phyloP scores from a whole-genome alignment of 2,329 filamentous ascomycete species.

The Amylocarpus encephaloides region DNA sequence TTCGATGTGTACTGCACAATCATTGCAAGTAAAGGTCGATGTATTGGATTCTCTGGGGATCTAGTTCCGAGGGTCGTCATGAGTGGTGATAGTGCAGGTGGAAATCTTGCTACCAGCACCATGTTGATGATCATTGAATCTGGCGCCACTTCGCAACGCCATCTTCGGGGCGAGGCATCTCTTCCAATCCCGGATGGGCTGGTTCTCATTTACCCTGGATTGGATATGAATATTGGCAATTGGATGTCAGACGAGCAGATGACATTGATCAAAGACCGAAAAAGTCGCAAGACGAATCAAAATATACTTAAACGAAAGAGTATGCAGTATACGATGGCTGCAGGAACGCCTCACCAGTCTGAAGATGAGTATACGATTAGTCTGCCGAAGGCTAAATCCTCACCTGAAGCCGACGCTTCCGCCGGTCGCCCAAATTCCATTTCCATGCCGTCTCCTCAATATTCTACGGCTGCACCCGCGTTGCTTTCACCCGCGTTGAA shows the following conservation, averaged over 20 bases:
- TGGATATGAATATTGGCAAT: constrained; percentile 96
- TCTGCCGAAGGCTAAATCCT: constrained; percentile 29
- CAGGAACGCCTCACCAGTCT: constrained; percentile 75
- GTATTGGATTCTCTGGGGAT: constrained; percentile 66
- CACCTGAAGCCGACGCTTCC: constrained; percentile 9
- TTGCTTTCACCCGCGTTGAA: constrained; percentile 17
- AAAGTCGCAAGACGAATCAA: constrained; percentile 69
- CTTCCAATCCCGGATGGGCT: constrained; percentile 74
- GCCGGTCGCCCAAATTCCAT: constrained; percentile 11
- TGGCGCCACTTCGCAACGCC: constrained; percentile 48
- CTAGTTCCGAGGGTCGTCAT: constrained; percentile 62
- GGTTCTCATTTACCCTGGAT: constrained; percentile 77
- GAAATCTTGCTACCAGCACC: constrained; percentile 72
- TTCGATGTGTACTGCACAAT: constrained; percentile 79
- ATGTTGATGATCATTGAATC: constrained; percentile 86
- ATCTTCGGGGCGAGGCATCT: constrained; percentile 49
- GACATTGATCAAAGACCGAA: constrained; percentile 81
- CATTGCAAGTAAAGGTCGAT: constrained; percentile 64
- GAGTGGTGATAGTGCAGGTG: constrained; percentile 75
- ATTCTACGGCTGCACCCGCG: constrained; percentile 22
- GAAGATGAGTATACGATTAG: constrained; percentile 56
- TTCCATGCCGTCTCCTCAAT: constrained; percentile 22
- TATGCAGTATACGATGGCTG: constrained; percentile 79
- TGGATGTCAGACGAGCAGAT: constrained; percentile 99
- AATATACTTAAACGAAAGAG: constrained; percentile 77